Conservation (phyloP, 139 green algal genomes). For the Volvox reticuliferus region DNA sequence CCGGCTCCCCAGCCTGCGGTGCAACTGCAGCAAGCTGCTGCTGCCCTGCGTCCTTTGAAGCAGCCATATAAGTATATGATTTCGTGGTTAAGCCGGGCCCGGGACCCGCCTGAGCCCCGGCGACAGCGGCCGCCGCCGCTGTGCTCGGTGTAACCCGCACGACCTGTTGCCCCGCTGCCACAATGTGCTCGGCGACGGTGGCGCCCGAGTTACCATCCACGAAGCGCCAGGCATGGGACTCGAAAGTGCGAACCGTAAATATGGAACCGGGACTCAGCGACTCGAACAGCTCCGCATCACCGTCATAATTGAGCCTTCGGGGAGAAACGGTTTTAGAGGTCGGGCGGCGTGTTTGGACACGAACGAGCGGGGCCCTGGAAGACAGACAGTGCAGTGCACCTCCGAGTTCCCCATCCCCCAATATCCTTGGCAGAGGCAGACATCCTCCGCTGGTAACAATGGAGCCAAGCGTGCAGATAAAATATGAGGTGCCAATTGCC, state of each 20-base stretch:
- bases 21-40: neutral
- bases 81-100: neutral
- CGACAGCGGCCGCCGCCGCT: neutral
- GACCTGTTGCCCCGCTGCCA: slow-evolving; percentile 15
- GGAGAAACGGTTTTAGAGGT: neutral
- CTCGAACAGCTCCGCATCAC: slow-evolving; percentile 35
- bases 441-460: too few species aligned
- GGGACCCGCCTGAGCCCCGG: neutral
- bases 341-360: too few species aligned
- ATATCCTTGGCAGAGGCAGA: too few species aligned
- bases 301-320: slow-evolving; percentile 43
- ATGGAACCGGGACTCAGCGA: neutral
- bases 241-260: slow-evolving; percentile 23
- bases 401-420: too few species aligned
- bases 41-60: neutral
- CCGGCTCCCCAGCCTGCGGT: neutral
- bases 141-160: neutral
- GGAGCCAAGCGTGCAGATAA: too few species aligned
- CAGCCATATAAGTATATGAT: slow-evolving; percentile 12
- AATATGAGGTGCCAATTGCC: too few species aligned
- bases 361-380: too few species aligned
- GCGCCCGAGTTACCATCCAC: slow-evolving; percentile 16
- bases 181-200: slow-evolving; percentile 25
- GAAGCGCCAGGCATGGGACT: slow-evolving; percentile 47
- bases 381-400: too few species aligned